Base-by-base conservation (phyloP, 108 stramenopile genomes). In the Seminavis robusta region DNA sequence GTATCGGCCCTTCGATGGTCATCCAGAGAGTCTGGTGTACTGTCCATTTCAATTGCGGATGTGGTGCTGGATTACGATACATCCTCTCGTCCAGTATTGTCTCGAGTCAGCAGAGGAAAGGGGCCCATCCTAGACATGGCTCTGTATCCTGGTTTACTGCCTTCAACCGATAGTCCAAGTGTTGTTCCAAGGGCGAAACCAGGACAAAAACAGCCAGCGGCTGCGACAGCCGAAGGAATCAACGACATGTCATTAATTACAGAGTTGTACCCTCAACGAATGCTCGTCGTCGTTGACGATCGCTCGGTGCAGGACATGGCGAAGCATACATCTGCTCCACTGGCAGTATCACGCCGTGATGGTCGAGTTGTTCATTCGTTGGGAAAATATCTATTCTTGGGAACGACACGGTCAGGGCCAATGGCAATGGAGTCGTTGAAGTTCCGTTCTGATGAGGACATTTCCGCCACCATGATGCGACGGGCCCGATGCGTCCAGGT, bases 401-500 rank as follows among this genome's bases (percentile, higher is more conserved):
- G 78, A 5, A 23, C 71, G 23, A 47, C 74, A 38, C 48, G 59
- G 38, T 59, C 63, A 43, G 80, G 78, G 47, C 44, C 53, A 39
- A 38, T 51, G 2, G 52, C 39, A 27, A 74, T 46, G 59, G 51
- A 64, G 51, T 54, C 23, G 4, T 34, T 11, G 45, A 59, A n/a
- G n/a, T n/a, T n/a, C n/a, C n/a, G n/a, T n/a, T n/a, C n/a, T 31
- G 56, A 52, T n/a, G 81, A 82, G 53, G 89, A 90, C 33, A 79
- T 86, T 37, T 87, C 85, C 10, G 74, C 77, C 32, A 69, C 69
- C 44, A 91, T 91, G 86, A 81, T 82, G 77, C 61, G 83, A 16
- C 73, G 86, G 32, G 83, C 84, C 10, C 50, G 72, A 28, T 73
- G 75, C 52, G 27, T 71, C 7, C 69, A 81, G 27, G 38, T 51